Percentiles rank a stretch among this genome's conserved stretches.
phyloP scores from a whole-genome alignment of 768 basidiomycete genomes.

The Artomyces pyxidatus region DNA sequence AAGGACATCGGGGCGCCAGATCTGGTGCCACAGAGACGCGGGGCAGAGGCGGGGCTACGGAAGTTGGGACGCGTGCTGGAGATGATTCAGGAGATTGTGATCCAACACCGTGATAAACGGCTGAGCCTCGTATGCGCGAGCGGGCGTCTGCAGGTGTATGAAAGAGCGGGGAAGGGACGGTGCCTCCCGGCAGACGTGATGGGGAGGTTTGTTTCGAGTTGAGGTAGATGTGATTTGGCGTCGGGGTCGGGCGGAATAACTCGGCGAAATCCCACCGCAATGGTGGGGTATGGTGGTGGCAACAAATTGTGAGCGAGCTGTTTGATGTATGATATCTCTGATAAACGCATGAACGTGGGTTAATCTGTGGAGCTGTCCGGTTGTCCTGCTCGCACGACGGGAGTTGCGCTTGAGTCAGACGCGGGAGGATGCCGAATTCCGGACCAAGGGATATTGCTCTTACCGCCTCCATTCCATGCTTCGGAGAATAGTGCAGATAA shows the following conservation, averaged over 20 bases:
- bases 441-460: too few species aligned
- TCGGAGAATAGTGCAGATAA: too few species aligned
- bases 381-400: too few species aligned
- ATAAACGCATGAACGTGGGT: too few species aligned
- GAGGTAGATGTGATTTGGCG: background rate
- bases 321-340: too few species aligned
- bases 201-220: background rate
- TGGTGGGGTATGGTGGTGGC: too few species aligned
- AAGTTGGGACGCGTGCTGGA: background rate
- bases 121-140: background rate
- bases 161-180: background rate
- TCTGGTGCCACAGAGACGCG: background rate
- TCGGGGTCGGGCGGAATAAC: background rate
- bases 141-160: background rate
- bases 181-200: background rate
- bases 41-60: background rate
- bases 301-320: too few species aligned
- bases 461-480: too few species aligned
- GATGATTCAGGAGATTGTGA: background rate
- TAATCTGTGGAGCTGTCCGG: too few species aligned
- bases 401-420: too few species aligned
- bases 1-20: conserved; percentile 20
- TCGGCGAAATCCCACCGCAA: too few species aligned
- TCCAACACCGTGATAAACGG: background rate
- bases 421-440: too few species aligned